phyloP scores from a whole-genome alignment of 2,329 filamentous ascomycete species.

The Ophiocordyceps robertsii region DNA sequence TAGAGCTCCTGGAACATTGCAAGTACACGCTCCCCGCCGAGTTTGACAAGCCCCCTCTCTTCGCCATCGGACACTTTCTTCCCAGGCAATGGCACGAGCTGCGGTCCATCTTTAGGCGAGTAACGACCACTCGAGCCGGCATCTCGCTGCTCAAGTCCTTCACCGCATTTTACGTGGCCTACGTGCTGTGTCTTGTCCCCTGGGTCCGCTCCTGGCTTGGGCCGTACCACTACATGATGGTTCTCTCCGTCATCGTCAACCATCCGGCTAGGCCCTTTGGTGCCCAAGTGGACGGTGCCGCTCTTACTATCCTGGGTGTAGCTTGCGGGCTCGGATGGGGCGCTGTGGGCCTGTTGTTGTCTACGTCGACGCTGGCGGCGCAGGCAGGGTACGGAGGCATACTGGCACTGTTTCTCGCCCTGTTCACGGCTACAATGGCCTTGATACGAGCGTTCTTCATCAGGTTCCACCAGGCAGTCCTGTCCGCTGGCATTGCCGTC shows the following conservation, averaged over 20 bases:
- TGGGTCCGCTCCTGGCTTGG: constrained; percentile 35
- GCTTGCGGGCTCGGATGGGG: constrained; percentile 42
- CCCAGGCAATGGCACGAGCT: constrained; percentile 32
- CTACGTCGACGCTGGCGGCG: constrained; percentile 32
- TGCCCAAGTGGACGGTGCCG: constrained; percentile 40
- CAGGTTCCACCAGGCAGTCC: constrained; percentile 39
- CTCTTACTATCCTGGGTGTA: constrained; percentile 39
- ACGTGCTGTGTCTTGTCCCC: constrained; percentile 40
- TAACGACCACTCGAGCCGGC: constrained; percentile 35
- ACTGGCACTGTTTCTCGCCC: constrained; percentile 37
- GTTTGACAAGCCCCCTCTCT: constrained; percentile 31
- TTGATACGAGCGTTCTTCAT: constrained; percentile 42
- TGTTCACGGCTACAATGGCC: constrained; percentile 37
- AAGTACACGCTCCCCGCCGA: constrained; percentile 30
- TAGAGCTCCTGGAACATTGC: constrained; percentile 26
- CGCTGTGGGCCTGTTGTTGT: constrained; percentile 36
- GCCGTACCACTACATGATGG: constrained; percentile 40
- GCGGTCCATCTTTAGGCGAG: constrained; percentile 20
- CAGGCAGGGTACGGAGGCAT: constrained; percentile 38
- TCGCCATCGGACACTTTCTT: constrained; percentile 32
- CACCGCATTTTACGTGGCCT: constrained; percentile 41
- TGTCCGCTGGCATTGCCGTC: constrained; percentile 42
- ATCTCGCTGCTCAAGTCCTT: constrained; percentile 39
- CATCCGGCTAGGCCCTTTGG: constrained; percentile 42
- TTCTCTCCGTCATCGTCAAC: constrained; percentile 42